These are phyloP conservation scores for Nothophoma quercina DNA, from an alignment of 2,329 filamentous ascomycete species.

Conservation along the genomic window DNA sequence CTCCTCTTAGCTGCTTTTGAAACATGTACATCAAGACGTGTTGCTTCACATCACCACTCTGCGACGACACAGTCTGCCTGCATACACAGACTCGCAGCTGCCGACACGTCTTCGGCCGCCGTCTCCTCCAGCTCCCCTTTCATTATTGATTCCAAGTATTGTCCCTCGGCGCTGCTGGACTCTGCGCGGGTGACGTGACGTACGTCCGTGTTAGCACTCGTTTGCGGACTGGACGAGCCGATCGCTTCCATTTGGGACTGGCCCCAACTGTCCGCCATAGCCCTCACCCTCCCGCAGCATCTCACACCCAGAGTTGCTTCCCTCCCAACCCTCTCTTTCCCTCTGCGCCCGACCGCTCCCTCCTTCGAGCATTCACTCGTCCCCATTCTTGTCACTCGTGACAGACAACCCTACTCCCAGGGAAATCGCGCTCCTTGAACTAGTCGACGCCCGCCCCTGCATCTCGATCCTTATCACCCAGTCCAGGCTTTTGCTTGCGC, in stretches of 20 bases:
- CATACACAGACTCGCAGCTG: constrained; percentile 19
- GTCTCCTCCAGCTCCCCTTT: constrained; percentile 10
- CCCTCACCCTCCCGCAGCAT: constrained; percentile 26
- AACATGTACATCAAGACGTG: constrained; percentile 31
- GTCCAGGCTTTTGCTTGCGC: constrained; percentile 25
- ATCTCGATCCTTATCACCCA: constrained; percentile 48
- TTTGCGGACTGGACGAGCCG: constrained; percentile 36
- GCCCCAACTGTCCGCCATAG: constrained; percentile 30
- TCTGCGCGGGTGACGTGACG: constrained; percentile 33
- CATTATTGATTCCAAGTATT: constrained; percentile 12
- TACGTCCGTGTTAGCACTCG: constrained; percentile 34
- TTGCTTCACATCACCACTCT: constrained; percentile 34
- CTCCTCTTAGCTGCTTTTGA: constrained; percentile 25
- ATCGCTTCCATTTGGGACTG: constrained; percentile 32
- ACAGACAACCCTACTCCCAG: constrained; percentile 37
- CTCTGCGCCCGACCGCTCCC: constrained; percentile 45
- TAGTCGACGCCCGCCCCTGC: constrained; percentile 42
- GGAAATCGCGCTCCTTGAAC: constrained; percentile 51
- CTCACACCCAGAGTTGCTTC: constrained; percentile 26
- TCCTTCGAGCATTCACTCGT: constrained; percentile 49
- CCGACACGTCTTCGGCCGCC: neutral
- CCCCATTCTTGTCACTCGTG: constrained; percentile 39
- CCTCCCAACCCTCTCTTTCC: constrained; percentile 26
- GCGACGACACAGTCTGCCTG: constrained; percentile 24
- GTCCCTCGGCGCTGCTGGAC: constrained; percentile 25